Evolutionary conservation across 257 asterid species (phyloP).

Genomic region (Nicotiana sylvestris): DNA sequence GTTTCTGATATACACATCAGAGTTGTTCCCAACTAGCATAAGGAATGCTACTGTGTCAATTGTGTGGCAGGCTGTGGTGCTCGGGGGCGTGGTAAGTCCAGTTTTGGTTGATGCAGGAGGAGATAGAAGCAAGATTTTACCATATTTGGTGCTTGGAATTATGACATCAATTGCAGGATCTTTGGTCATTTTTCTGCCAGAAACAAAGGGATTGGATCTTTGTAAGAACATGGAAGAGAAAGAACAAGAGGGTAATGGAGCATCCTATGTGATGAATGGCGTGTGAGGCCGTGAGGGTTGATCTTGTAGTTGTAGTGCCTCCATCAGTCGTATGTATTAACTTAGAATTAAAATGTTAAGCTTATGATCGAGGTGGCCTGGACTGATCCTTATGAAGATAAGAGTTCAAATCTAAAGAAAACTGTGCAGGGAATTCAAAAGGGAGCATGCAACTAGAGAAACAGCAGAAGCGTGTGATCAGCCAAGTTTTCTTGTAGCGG

Average conservation of each 20-base stretch:
- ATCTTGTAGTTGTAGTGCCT: background rate
- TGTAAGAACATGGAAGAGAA: background rate
- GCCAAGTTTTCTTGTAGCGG: too few relatives aligned
- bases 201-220: slow-evolving; percentile 8
- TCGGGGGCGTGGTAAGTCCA: slow-evolving; percentile 36
- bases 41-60: slow-evolving; percentile 30
- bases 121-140: slow-evolving; percentile 13
- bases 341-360: background rate
- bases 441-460: too few relatives aligned
- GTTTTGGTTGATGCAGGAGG: slow-evolving; percentile 24
- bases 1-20: slow-evolving; percentile 29
- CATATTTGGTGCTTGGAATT: slow-evolving; percentile 25
- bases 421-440: too few relatives aligned
- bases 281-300: background rate
- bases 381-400: too few relatives aligned
- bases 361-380: too few relatives aligned
- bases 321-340: background rate
- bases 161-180: slow-evolving; percentile 18
- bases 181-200: slow-evolving; percentile 23
- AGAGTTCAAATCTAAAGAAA: too few relatives aligned
- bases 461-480: too few relatives aligned
- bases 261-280: background rate
- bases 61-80: slow-evolving; percentile 29
- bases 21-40: slow-evolving; percentile 27
- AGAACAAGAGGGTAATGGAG: background rate